Evolutionary conservation across 2,329 filamentous ascomycete species (phyloP), one percentile per base, ranked within the genome.

Genomic region (Aureobasidium sp.): DNA sequence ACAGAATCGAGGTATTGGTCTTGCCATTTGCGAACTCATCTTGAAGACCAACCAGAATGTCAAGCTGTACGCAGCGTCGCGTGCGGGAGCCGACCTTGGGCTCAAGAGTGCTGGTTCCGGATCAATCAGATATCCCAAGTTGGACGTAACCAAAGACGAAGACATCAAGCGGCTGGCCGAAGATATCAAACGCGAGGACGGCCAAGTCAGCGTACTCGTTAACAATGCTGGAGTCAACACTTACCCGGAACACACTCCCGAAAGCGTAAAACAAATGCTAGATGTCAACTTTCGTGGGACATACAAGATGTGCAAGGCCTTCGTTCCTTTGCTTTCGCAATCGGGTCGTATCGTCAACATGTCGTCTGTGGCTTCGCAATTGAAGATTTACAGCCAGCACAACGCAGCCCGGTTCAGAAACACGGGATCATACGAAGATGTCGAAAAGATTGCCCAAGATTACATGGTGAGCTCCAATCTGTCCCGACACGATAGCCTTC

Each of bases 151-250:
- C 1, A 62, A 65, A 27, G 51, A 36, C 4, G 60, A 64, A 11
- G 71, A 70, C 48, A 70, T 76, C 47, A 51, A 64, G 9, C 65
- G 63, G 0, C 69, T 75, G 22, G 63, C 67, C 15, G 61, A 69
- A 25, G 65, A 68, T 11, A 67, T 73, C 60, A 65, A 67, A 22
- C 22, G 37, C 17, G 59, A 60, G 25, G 45, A 56, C 3, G 63
- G 63, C 2, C 15, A 47, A 3, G 62, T 75, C 7, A 70, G 72
- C 56, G 70, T 75, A 5, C 66, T 76, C 27, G 68, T 76, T 61
- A 73, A 75, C 63, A 75, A 75, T 67, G 71, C 72, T 2, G 70
- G 69, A n/a, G 64, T 73, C 41, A 73, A 73, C 36, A 65, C 70
- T 20, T 69, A 72, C 61, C 57, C 62, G 8, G 59, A 69, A 37